Evolutionary conservation across 176 grass and related monocot species (phyloP), one percentile per base, ranked within the genome.

Genomic region (Canna indica): DNA sequence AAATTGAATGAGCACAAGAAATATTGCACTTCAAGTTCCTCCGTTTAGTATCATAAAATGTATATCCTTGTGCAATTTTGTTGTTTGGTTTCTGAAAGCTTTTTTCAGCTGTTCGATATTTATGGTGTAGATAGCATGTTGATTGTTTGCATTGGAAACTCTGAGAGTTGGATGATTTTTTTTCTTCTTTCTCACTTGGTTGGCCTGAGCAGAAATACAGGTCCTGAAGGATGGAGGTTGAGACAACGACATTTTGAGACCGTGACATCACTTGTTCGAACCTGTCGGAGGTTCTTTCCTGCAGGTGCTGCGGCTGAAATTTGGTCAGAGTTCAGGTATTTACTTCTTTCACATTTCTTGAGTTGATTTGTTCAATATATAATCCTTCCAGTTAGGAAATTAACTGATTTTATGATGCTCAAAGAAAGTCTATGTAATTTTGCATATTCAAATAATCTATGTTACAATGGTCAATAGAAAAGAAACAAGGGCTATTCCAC

Each of bases 141-240:
- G 18, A n/a, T 66, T 36, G 0, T 18, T 33, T 45, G 7, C 68
- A 48, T 50, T 22, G 28, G 29, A 29, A 26, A 20, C 5, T 29
- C 27, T 31, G 27, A 32, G 18, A 3, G 13, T 26, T 27, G 20
- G n/a, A n/a, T n/a, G n/a, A n/a, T n/a, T 27, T 29, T 15, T 58
- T 16, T 41, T 44, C 60, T 53, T 58, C 34, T 17, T 14, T 17
- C 17, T 27, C 22, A 42, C 56, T 25, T 73, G 30, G 25, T 73
- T 73, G n/a, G 34, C 30, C 22, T 42, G 33, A 59, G 25, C 88
- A 97, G 93, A 81, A 97, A 97, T 72, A 90, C 85, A 74, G 93
- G 93, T 18, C 93, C 93, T 73, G 93, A 97, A 83, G 93, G 93
- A 68, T 97, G 93, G 93, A 90, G 87, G 79, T 61, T 97, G 81